phyloP scores from a whole-genome alignment of 1,139 yeast species.

The Debaryomyces subglobosus region DNA sequence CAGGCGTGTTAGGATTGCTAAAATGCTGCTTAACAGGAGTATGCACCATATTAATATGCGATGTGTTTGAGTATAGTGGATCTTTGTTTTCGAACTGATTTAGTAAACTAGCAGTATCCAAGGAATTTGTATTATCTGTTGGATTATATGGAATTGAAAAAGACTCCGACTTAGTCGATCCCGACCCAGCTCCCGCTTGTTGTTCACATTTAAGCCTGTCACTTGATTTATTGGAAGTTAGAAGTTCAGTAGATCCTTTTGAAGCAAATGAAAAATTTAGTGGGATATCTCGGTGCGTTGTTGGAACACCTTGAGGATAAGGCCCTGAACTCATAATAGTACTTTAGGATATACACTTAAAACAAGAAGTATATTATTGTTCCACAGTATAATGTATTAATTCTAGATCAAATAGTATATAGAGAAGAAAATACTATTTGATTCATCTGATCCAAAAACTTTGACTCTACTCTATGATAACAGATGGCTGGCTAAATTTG shows the following conservation, averaged over 20 bases:
- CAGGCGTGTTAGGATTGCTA: not conserved
- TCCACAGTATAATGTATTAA: not conserved
- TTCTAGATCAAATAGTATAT: not conserved
- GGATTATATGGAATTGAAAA: slow-evolving; percentile 37
- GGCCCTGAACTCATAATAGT: not conserved
- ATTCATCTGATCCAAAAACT: not conserved
- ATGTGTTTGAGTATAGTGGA: slow-evolving; percentile 30
- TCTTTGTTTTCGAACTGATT: slow-evolving; percentile 17
- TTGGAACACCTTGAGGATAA: not conserved
- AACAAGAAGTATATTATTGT: not conserved
- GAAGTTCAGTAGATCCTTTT: not conserved
- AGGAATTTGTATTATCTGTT: slow-evolving; percentile 29
- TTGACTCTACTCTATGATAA: not conserved
- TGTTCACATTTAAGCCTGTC: not conserved
- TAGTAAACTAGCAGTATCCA: slow-evolving; percentile 37
- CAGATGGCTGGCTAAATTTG: slow-evolving; percentile 12
- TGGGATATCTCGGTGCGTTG: not conserved
- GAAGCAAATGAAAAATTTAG: slow-evolving; percentile 1
- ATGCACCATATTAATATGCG: slow-evolving; percentile 17
- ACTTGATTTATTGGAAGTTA: not conserved
- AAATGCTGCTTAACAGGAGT: not conserved
- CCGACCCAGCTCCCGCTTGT: not conserved
- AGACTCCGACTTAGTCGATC: not conserved
- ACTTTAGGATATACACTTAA: not conserved
- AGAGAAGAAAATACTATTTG: not conserved